Percentiles rank a stretch among this genome's conserved stretches.
Evolutionary conservation across 768 basidiomycete genomes (phyloP).

Genomic region (Lyophyllum decastes): DNA sequence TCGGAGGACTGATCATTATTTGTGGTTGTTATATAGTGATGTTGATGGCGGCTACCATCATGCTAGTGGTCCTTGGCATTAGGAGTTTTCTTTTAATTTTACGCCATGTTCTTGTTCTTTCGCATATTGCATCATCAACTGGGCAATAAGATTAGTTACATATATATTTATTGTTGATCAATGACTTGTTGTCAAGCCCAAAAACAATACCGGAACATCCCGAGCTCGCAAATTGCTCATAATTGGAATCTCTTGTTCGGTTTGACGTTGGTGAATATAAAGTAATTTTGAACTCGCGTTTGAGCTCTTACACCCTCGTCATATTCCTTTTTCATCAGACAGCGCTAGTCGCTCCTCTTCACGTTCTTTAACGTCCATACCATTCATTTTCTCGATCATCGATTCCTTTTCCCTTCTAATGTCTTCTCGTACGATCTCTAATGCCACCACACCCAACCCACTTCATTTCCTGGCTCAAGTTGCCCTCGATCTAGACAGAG

Average conservation of each 20-base stretch:
- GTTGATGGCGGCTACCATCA: neutral
- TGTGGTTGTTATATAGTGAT: neutral
- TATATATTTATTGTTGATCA: neutral
- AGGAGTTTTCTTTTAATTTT: too few species aligned
- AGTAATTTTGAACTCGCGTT: constrained; percentile 7
- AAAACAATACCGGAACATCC: constrained; percentile 41
- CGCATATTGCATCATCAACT: too few species aligned
- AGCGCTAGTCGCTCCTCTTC: constrained; percentile 35
- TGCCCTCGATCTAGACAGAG: constrained; percentile 24
- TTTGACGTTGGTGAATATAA: constrained; percentile 14
- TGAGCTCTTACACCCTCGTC: neutral
- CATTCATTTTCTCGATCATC: constrained; percentile 16
- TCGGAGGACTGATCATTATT: neutral
- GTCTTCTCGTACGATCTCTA: constrained; percentile 22
- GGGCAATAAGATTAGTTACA: too few species aligned
- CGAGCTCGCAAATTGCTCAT: too few species aligned
- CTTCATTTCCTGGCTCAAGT: constrained; percentile 40
- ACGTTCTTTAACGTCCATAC: constrained; percentile 18
- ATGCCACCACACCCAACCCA: constrained; percentile 22
- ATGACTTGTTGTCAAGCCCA: neutral
- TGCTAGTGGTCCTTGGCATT: too few species aligned
- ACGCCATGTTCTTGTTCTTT: too few species aligned
- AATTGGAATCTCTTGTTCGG: constrained; percentile 26
- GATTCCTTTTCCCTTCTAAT: constrained; percentile 28
- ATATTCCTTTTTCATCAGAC: constrained; percentile 14